Evolutionary conservation across 2,329 filamentous ascomycete species (phyloP), one percentile per base, ranked within the genome.

Genomic region (Penicillium aurantiogriseum): DNA sequence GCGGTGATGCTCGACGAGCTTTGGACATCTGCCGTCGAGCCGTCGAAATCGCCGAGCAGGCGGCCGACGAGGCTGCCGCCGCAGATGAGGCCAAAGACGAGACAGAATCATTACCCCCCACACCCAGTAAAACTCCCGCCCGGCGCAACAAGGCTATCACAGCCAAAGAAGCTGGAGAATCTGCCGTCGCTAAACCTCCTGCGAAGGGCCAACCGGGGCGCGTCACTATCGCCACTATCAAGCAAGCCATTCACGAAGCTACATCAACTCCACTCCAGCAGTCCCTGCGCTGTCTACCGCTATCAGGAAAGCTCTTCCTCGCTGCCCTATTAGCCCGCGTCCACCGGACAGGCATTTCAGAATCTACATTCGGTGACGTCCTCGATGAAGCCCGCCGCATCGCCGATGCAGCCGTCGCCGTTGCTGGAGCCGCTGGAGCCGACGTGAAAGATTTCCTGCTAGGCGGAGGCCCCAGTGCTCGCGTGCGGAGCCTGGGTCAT

Each of bases 11-110:
- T 19, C 84, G 94, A 56, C 86, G 94, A 62, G 94, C 92, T 1
- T 82, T 99, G 21, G 94, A 99, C 69, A 97, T 99, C 58, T 99
- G 95, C 73, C 86, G 94, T 31, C 86, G 94, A 62, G 94, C 94
- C 1, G 94, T 99, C 15, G 94, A 99, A 76, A 86, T 99, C 27
- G 94, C 93, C 31, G 94, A 99, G 74, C 83, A 88, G 49, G 88
- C 93, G 53, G 74, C 77, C 68, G 76, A 83, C 46, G 64, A 70
- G 73, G 61, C 66, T 50, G 57, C 63, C 23, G 56, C 51, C 17
- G 59, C 65, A 42, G 63, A 65, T 17, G 51, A 60, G 6, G 57
- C 48, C 42, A 57, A 66, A 25, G 71, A 73, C 6, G 72, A 74
- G 29, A 64, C 65, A 10, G 71, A 73, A n/a, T 69, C 68, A 5